Evolutionary conservation across 1,284 basidiomycete genomes (phyloP), one percentile per base, ranked within the genome.

Genomic region (Psilocybe mexicana): DNA sequence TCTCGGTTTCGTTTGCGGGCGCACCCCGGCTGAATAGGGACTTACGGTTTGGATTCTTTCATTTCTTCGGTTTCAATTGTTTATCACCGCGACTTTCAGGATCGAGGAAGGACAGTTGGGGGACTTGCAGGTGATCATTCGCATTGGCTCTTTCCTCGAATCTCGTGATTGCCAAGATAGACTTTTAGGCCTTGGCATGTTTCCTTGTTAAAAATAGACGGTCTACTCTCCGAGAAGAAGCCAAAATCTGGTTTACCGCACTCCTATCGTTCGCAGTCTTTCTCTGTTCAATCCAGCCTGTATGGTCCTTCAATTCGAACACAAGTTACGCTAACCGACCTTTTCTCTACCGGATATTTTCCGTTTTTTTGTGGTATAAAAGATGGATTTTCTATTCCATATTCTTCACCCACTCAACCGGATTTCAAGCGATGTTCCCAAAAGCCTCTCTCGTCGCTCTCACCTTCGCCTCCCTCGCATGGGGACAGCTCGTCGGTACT

Each of bases 401-500:
- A 43, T 40, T 35, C 51, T 55, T 54, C 35, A 28, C 57, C n/a
- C 38, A 62, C 50, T 60, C 60, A 54, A 44, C 52, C 48, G 57
- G 59, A 59, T 48, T 40, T 30, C 24, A 38, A 54, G 48, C 52
- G 10, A 63, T 63, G 62, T 63, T 63, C 57, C 58, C 58, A 54
- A 61, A 63, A 47, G 54, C 52, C 23, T 54, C 62, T 57, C 62
- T 63, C 55, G 35, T 63, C 54, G 48, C 59, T 47, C 57, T 63
- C 59, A 54, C 62, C 23, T 49, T 59, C 52, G 46, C 55, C 55
- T 59, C 62, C 49, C 53, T 59, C 38, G 62, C 50, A 36, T 57
- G 51, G 48, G 62, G 59, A 46, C 62, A 63, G 46, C 62, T 61
- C 38, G 55, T 63, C 54, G 62, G 62, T 53, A 63, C 62, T 36